Base-by-base conservation (phyloP, 805 yeast species). In the Debaryomyces tyrocola region DNA sequence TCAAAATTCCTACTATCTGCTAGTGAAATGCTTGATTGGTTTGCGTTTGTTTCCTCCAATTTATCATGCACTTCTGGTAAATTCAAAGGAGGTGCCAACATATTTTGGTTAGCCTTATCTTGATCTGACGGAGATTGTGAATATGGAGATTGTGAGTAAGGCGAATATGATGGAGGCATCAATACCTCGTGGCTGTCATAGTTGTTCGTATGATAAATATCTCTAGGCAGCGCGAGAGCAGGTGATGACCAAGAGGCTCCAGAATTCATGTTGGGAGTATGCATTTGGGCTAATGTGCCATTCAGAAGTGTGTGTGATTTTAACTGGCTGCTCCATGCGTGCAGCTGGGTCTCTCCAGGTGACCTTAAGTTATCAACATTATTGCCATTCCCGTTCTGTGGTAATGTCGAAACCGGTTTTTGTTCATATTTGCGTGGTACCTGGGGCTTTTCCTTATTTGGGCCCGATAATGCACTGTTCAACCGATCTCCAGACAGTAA, bases 1-100 rank as follows among this genome's bases (percentile, higher is more conserved):
- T 47, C 46, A 40, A 54, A 51, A n/a, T 37, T 36, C 5, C 45
- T 48, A 12, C 49, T 50, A 20, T 49, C 48, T 4, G 41, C 49
- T 6, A 51, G 33, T 4, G 56, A 52, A 35, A 18, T 11, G 36
- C 27, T 34, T 42, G 43, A 37, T 37, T 37, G 27, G 33, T 27
- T 17, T 29, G 20, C 18, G 41, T 20, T 33, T 28, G 20, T 36
- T 15, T 14, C 37, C 18, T 10, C 29, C 12, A 5, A 40, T 37
- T 5, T 46, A 49, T 6, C 46, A 43, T 14, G 34, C 3, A n/a
- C 34, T 31, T 31, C 17, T 29, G 45, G 48, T 14, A 46, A 39
- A 8, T 20, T 35, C 15, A 41, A 31, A 14, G 20, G 38, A 21
- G 18, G 34, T 18, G 12, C 28, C 33, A 18, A 31, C 6, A 11